A percentile compares a stretch with the other conserved stretches of the same genome.
phyloP scores from a whole-genome alignment of 2,329 filamentous ascomycete genomes.

The Aspergillus sp. region DNA sequence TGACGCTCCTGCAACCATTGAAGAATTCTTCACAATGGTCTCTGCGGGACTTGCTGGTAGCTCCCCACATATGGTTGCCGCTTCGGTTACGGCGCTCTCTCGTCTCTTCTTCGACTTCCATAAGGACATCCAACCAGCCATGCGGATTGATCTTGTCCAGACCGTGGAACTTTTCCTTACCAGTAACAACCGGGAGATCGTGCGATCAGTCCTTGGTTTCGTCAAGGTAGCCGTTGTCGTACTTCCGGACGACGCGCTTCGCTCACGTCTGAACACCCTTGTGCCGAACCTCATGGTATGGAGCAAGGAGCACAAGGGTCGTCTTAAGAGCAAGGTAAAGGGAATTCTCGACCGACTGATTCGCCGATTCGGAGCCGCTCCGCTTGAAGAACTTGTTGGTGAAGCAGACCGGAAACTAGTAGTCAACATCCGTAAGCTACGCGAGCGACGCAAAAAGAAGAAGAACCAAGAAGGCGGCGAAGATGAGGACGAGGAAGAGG shows the following conservation, averaged over 20 bases:
- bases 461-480: conserved; percentile 68
- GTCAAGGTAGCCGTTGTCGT: conserved; percentile 94
- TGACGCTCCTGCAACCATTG: conserved; percentile 74
- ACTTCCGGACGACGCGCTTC: conserved; percentile 75
- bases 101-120: conserved; percentile 94
- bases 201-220: conserved; percentile 90
- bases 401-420: conserved; percentile 88
- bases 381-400: conserved; percentile 77
- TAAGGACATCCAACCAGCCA: conserved; percentile 63
- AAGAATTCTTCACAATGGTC: conserved; percentile 98
- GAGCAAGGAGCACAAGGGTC: conserved; percentile 97
- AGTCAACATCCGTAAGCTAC: conserved; percentile 90
- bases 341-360: conserved; percentile 96
- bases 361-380: conserved; percentile 80
- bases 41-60: conserved; percentile 90
- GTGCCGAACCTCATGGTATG: conserved; percentile 91
- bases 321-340: conserved; percentile 96
- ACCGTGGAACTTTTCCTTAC: conserved; percentile 96
- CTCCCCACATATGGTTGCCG: conserved; percentile 95
- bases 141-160: conserved; percentile 80
- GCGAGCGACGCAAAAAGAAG: conserved; percentile 86
- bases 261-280: conserved; percentile 71
- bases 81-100: conserved; percentile 91
- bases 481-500: conserved; percentile 52
- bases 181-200: conserved; percentile 95